These are phyloP conservation scores for Fusarium sp. DNA, from an alignment of 2,329 filamentous ascomycete genomes.

Conservation along the genomic window DNA sequence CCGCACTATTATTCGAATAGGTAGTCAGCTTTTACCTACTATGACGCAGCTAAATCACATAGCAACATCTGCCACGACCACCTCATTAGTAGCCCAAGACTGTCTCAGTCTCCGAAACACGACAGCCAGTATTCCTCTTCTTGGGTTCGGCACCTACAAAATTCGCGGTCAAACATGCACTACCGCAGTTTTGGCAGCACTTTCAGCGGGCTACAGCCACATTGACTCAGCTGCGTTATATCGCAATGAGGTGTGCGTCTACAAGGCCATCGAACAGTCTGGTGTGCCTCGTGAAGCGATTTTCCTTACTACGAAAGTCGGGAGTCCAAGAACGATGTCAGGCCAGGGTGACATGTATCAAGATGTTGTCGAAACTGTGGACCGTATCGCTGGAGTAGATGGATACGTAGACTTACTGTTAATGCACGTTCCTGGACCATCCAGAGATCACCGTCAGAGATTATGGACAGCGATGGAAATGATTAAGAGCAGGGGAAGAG, in stretches of 20 bases:
- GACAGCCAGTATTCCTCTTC: slow-evolving; percentile 60
- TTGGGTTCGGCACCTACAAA: slow-evolving; percentile 77
- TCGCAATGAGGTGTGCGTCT: slow-evolving; percentile 72
- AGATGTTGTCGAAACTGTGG: slow-evolving; percentile 67
- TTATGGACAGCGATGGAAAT: slow-evolving; percentile 74
- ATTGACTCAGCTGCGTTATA: slow-evolving; percentile 72
- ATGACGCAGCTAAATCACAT: neutral
- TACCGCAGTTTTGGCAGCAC: slow-evolving; percentile 64
- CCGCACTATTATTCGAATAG: neutral
- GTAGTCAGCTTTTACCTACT: neutral
- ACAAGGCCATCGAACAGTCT: slow-evolving; percentile 66
- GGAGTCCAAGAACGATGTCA: slow-evolving; percentile 51
- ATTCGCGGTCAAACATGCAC: slow-evolving; percentile 63
- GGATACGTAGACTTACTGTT: slow-evolving; percentile 77
- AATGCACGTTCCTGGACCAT: slow-evolving; percentile 70
- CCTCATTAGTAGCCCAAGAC: slow-evolving; percentile 18
- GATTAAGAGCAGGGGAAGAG: slow-evolving; percentile 65
- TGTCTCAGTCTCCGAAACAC: slow-evolving; percentile 37
- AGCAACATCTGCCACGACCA: neutral
- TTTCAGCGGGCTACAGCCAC: slow-evolving; percentile 67
- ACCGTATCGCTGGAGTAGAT: slow-evolving; percentile 62
- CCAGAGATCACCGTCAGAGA: slow-evolving; percentile 62
- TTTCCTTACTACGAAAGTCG: slow-evolving; percentile 77
- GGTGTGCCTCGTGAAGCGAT: slow-evolving; percentile 65
- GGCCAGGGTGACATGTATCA: slow-evolving; percentile 63